Conservation (phyloP, 1,139 yeast species). For the Candida sanyaensis region DNA sequence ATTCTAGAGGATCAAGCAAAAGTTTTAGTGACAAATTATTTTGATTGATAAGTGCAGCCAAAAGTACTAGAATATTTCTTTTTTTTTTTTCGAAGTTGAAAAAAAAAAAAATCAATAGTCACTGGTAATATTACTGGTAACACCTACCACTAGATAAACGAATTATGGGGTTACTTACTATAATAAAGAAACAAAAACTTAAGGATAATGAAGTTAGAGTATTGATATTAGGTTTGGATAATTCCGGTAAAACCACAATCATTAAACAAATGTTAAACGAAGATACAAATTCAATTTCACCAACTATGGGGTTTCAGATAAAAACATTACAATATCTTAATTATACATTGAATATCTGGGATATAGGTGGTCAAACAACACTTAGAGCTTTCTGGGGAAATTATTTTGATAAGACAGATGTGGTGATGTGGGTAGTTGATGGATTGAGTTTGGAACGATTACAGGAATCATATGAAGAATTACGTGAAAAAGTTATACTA, state of each 20-base stretch:
- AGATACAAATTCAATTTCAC: conserved; percentile 38
- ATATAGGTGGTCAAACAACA: conserved; percentile 84
- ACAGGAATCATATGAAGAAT: conserved; percentile 64
- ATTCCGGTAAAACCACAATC: conserved; percentile 85
- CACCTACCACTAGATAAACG: neutral
- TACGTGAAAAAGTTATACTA: conserved; percentile 54
- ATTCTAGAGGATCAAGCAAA: no score
- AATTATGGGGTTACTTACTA: conserved; percentile 79
- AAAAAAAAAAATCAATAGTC: no score
- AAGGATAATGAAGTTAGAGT: conserved; percentile 80
- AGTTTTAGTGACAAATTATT: no score
- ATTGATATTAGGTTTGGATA: conserved; percentile 80
- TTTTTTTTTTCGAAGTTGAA: neutral
- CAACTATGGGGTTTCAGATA: conserved; percentile 58
- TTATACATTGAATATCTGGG: conserved; percentile 62
- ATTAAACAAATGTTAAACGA: conserved; percentile 63
- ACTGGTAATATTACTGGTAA: no score
- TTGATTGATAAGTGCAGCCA: no score
- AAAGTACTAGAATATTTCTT: neutral
- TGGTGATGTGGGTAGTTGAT: conserved; percentile 92
- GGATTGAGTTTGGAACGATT: conserved; percentile 61
- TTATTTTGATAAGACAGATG: conserved; percentile 84
- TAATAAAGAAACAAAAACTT: conserved; percentile 77
- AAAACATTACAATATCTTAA: conserved; percentile 36
- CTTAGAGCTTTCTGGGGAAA: conserved; percentile 87